phyloP scores from a whole-genome alignment of 257 asterid genomes.

The Linderniella brevidens region DNA sequence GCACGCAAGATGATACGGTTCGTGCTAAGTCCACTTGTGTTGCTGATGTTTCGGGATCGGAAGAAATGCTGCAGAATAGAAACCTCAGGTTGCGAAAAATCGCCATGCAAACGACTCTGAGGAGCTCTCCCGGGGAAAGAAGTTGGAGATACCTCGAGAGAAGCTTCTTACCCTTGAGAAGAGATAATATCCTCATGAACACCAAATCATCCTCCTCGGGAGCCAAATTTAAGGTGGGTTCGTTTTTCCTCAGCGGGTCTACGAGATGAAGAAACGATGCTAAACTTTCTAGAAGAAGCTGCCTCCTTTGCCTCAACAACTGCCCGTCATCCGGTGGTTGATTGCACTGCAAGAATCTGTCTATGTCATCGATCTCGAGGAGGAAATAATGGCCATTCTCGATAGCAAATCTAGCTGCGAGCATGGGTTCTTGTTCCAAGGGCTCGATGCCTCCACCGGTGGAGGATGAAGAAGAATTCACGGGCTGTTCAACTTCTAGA shows the following conservation, averaged over 20 bases:
- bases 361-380: conserved; percentile 88
- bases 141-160: conserved; percentile 37
- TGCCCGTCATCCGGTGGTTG: conserved; percentile 52
- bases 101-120: conserved; percentile 69
- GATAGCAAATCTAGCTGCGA: conserved; percentile 83
- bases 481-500: conserved; percentile 75
- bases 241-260: conserved; percentile 50
- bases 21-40: conserved; percentile 27
- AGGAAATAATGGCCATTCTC: conserved; percentile 77
- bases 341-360: conserved; percentile 59
- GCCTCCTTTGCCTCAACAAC: conserved; percentile 47
- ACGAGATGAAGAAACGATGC: conserved; percentile 65
- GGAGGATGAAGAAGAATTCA: conserved; percentile 36
- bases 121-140: conserved; percentile 47
- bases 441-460: conserved; percentile 58
- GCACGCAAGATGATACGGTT: conserved; percentile 25
- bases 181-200: conserved; percentile 43
- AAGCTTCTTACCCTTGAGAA: conserved; percentile 61
- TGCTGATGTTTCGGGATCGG: conserved; percentile 21
- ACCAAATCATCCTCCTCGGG: conserved; percentile 45
- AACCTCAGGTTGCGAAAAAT: conserved; percentile 69
- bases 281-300: conserved; percentile 46
- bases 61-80: conserved; percentile 34
- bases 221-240: conserved; percentile 27
- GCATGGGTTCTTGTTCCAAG: conserved; percentile 94